Base-by-base conservation (phyloP, 2,329 filamentous ascomycete species). In the Cryphonectria naterciae region DNA sequence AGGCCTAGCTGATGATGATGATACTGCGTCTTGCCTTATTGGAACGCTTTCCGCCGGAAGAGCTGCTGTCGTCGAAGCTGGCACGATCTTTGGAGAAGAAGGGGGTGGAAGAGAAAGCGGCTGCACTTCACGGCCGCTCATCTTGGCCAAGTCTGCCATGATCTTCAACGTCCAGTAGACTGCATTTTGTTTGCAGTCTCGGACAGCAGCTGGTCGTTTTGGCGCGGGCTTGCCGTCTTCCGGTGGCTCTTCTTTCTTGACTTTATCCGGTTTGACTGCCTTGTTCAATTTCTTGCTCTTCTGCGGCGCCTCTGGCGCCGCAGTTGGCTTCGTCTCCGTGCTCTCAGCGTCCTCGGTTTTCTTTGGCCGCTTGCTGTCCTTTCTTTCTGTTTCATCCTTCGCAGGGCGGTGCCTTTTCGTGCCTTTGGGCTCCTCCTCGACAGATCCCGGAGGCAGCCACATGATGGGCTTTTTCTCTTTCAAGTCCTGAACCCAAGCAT, bases 401-500 rank as follows among this genome's bases (percentile, higher is more conserved):
- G 75, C 74, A 67, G 81, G 80, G 46, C 75, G 81, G 61, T 69
- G 73, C 39, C 72, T 49, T 74, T 79, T 75, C 15, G 67, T 22
- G 25, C 7, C 52, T 84, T 85, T 63, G 15, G 81, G 79, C 69
- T 81, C 83, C 64, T 85, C 83, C 35, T 81, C 79, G 7, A 81
- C 77, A 1, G 82, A 79, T 0, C 82, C 83, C 0, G 84, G 83
- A 0, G 85, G 85, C 70, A 87, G 80, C 89, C 89, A 92, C 4
- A 92, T 81, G 64, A 86, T 84, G 1, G 88, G 86, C 69, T 90
- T 85, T 68, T 87, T 86, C 66, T 81, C 79, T 72, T 86, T 88
- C 68, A 93, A 77, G 75, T 92, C 89, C 13, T 84, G 79, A 0
- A 93, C 90, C 91, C 91, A 93, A 4, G 88, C 88, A 74, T 93